Evolutionary conservation across 129 eudicot genomes (phyloP), one percentile per base, ranked within the genome.

Genomic region (Logfia minima): DNA sequence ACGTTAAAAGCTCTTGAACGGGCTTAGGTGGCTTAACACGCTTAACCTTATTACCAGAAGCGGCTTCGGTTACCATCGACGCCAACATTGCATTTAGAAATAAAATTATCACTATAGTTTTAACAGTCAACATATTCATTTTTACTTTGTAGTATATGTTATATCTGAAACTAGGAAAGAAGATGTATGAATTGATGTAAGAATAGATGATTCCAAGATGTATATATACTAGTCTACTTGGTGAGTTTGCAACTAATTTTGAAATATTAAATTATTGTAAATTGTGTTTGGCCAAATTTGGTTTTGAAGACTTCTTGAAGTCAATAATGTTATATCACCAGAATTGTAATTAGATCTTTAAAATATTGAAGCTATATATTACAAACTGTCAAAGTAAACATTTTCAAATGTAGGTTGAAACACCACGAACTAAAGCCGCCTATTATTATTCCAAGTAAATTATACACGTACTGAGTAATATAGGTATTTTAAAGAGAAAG

Each of bases 201-300:
- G 69, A 31, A 23, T 56, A 45, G 48, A 31, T 35, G 61, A 3
- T 16, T 19, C 41, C 10, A 1, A 45, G 77, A 63, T 66, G 64
- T 60, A 76, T 84, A 72, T 84, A 84, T 58, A 77, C 43, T 48
- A 43, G 39, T 82, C 21, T 48, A 77, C 61, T 37, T 77, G 28
- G 82, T 82, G 81, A 77, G 61, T 77, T 21, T 65, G 52, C 48
- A 81, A 65, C 74, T 24, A 71, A 53, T 59, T 67, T 58, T 74
- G 61, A 67, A 74, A 74, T 66, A 74, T 74, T n/a, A 2, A 66
- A 80, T 66, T 59, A 52, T 9, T 71, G 70, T 5, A 41, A 74
- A 56, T 19, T 56, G 76, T 58, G 81, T 71, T 84, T 66, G 84
- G 87, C 81, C 77, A 74, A 60, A 68, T 80, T 80, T 73, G 84